Evolutionary conservation across 495 filamentous ascomycete genomes (phyloP).

Genomic region (Tuber borchii): DNA sequence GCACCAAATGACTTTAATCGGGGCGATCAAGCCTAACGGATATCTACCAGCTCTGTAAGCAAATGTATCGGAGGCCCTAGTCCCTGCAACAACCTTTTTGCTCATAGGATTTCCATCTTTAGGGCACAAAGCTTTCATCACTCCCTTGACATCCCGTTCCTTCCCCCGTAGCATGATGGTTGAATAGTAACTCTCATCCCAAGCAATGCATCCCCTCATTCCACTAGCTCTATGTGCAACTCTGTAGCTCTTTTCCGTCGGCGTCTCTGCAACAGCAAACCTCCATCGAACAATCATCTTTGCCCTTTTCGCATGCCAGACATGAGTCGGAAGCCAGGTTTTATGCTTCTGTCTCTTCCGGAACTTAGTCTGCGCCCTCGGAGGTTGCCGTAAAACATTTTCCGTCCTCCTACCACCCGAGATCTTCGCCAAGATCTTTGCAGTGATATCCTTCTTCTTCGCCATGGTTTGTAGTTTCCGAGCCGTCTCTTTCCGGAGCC

Average conservation of each 20-base stretch:
- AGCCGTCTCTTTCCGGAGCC: slow-evolving; percentile 75
- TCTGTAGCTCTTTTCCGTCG: slow-evolving; percentile 82
- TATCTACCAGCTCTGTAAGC: slow-evolving; percentile 55
- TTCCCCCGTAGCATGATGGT: slow-evolving; percentile 72
- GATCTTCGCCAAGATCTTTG: slow-evolving; percentile 42
- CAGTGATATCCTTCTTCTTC: slow-evolving; percentile 51
- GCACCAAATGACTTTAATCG: slow-evolving; percentile 67
- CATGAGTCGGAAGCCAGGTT: slow-evolving; percentile 88
- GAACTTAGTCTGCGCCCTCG: slow-evolving; percentile 61
- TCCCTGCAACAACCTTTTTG: slow-evolving; percentile 56
- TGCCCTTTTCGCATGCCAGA: slow-evolving; percentile 89
- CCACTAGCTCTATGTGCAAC: slow-evolving; percentile 74
- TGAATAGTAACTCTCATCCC: slow-evolving; percentile 95
- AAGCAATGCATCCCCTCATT: slow-evolving; percentile 60
- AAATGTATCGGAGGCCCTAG: slow-evolving; percentile 62
- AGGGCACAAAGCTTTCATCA: slow-evolving; percentile 60
- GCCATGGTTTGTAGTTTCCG: slow-evolving; percentile 64
- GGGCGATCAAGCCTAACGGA: slow-evolving; percentile 58
- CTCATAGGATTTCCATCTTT: slow-evolving; percentile 55
- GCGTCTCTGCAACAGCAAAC: slow-evolving; percentile 74
- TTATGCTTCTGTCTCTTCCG: slow-evolving; percentile 82
- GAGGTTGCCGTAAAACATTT: slow-evolving; percentile 61
- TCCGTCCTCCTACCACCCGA: slow-evolving; percentile 7
- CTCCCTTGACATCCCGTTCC: slow-evolving; percentile 54
- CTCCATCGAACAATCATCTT: slow-evolving; percentile 83